Evolutionary conservation across 495 filamentous ascomycete species (phyloP).

Genomic region (Penicillium soppii): DNA sequence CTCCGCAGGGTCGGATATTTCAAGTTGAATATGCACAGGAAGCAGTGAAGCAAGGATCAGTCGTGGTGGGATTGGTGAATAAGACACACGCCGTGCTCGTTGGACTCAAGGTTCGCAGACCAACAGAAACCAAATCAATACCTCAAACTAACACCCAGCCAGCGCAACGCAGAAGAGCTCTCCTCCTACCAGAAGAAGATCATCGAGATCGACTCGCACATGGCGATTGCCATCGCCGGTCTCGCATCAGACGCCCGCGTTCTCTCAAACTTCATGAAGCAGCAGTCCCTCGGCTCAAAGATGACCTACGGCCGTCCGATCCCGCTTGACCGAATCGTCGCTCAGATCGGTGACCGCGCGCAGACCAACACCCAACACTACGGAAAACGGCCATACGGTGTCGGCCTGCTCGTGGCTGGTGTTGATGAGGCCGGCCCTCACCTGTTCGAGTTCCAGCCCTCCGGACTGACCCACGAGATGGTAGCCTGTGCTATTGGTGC

Average conservation of each 20-base stretch:
- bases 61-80: conserved; percentile 93
- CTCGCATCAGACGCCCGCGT: conserved; percentile 98
- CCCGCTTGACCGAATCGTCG: conserved; percentile 80
- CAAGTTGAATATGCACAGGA: conserved; percentile 99
- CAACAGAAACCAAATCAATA: background rate
- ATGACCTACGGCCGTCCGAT: conserved; percentile 95
- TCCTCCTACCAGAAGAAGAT: conserved; percentile 99
- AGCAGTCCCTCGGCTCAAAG: conserved; percentile 91
- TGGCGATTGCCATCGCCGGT: conserved; percentile 92
- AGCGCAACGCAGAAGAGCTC: conserved; percentile 99
- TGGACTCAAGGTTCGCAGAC: conserved; percentile 79
- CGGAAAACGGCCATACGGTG: conserved; percentile 94
- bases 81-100: conserved; percentile 97
- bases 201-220: conserved; percentile 93
- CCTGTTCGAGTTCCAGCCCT: conserved; percentile 97
- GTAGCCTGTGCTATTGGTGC: conserved; percentile 92
- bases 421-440: conserved; percentile 92
- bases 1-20: conserved; percentile 98
- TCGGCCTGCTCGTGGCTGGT: conserved; percentile 88
- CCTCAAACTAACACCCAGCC: conserved; percentile 3
- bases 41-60: conserved; percentile 98
- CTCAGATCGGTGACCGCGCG: conserved; percentile 90
- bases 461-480: conserved; percentile 96
- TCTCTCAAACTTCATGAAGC: conserved; percentile 99
- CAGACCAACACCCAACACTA: conserved; percentile 98